Evolutionary conservation across 1,139 yeast genomes (phyloP).

Genomic region (Kurtzmaniella quercitrusa): DNA sequence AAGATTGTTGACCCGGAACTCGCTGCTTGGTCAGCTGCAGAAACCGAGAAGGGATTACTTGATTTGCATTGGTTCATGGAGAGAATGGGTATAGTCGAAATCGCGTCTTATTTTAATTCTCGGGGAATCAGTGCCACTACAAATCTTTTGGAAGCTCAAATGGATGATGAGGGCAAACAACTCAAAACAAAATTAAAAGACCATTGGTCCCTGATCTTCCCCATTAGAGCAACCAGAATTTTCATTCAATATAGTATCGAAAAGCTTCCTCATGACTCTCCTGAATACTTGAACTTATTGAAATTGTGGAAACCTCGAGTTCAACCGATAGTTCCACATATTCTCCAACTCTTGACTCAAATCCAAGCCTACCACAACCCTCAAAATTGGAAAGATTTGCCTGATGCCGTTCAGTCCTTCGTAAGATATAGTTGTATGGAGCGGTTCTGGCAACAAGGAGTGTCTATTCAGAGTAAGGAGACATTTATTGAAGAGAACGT

Average conservation of each 20-base stretch:
- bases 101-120: slow-evolving; percentile 82
- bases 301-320: slow-evolving; percentile 90
- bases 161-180: slow-evolving; percentile 86
- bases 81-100: slow-evolving; percentile 87
- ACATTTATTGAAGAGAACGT: slow-evolving; percentile 93
- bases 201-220: slow-evolving; percentile 92
- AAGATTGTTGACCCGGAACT: slow-evolving; percentile 90
- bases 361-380: slow-evolving; percentile 95
- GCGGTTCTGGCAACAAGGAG: slow-evolving; percentile 98
- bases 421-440: slow-evolving; percentile 86
- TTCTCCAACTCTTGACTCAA: slow-evolving; percentile 79
- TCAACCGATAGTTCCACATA: slow-evolving; percentile 87
- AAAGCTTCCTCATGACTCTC: slow-evolving; percentile 72
- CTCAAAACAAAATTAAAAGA: slow-evolving; percentile 76
- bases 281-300: slow-evolving; percentile 68
- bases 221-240: slow-evolving; percentile 91
- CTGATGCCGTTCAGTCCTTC: slow-evolving; percentile 85
- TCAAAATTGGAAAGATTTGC: slow-evolving; percentile 81
- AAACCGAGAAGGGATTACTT: slow-evolving; percentile 81
- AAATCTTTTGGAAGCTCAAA: slow-evolving; percentile 67
- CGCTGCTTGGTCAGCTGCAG: slow-evolving; percentile 88
- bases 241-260: slow-evolving; percentile 95
- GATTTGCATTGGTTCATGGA: slow-evolving; percentile 98
- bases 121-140: slow-evolving; percentile 78
- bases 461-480: slow-evolving; percentile 89